These are phyloP conservation scores for Artemisia annua DNA, from an alignment of 129 eudicot genomes.

Conservation along the genomic window DNA sequence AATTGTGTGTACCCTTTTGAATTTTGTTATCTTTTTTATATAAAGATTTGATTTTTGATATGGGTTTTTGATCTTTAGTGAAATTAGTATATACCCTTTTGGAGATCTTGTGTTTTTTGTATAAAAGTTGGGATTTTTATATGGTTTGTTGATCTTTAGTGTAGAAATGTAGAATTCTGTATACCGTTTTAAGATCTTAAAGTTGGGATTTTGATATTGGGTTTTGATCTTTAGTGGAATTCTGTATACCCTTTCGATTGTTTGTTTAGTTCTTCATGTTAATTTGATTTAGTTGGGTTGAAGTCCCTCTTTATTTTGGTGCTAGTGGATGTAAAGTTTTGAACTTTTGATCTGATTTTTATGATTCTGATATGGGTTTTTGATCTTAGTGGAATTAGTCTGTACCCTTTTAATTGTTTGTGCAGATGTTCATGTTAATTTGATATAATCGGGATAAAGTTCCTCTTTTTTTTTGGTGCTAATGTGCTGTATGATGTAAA, in stretches of 20 bases:
- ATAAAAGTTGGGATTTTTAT: not conserved
- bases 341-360: not conserved
- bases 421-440: not conserved
- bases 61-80: too few species aligned
- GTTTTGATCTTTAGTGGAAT: conserved; percentile 4
- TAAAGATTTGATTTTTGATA: not conserved
- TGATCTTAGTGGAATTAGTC: not conserved
- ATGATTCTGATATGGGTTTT: not conserved
- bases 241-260: conserved; percentile 20
- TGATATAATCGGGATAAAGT: not conserved
- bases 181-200: too few species aligned
- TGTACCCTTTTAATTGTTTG: conserved; percentile 1
- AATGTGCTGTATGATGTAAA: not conserved
- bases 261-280: conserved; percentile 14
- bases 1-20: not conserved
- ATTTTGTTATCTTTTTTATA: too few species aligned
- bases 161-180: too few species aligned
- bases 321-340: not conserved
- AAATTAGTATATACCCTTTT: too few species aligned
- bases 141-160: too few species aligned
- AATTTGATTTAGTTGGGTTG: not conserved
- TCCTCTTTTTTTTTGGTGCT: not conserved
- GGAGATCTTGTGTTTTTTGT: too few species aligned
- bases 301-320: not conserved
- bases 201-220: not conserved